Evolutionary conservation across 225 moss, liverwort and hornwort genomes (phyloP), one percentile per base, ranked within the genome.

Genomic region (Sphagnum contortum): DNA sequence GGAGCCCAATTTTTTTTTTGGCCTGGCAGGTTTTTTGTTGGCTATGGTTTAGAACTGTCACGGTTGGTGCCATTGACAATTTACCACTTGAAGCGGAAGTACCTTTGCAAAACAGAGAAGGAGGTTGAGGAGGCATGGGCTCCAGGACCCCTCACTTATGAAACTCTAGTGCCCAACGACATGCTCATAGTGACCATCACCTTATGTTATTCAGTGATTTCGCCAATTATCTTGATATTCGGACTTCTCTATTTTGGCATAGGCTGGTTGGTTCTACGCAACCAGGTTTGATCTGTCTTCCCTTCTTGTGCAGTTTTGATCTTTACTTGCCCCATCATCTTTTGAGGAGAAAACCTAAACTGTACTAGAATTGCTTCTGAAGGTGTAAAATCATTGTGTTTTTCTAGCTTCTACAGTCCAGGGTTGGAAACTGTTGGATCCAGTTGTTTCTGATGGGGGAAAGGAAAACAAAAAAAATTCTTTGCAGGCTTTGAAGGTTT

Each of bases 401-500:
- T 29, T 29, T 29, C 29, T 29, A 29, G 0, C 29, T 29, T 29
- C 29, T 29, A 29, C 0, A 29, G 29, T 29, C 29, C 0, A 1
- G 29, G 29, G 29, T 29, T 29, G 29, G 29, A 29, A 29, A 29
- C 29, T 29, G 29, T 29, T 29, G 29, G 29, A 29, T 29, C 29
- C 29, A 29, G 29, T 29, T 29, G 29, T 29, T 29, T 29, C 29
- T 29, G 29, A 29, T 29, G 29, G 29, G 29, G 29, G 29, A 29
- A 29, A 29, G 29, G 29, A 1, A 29, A 29, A 29, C 29, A 29
- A 29, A 29, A 29, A 29, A 29, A 29, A 29, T 29, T 29, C 29
- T 29, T 65, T 64, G 64, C 78, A 87, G 89, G 89, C 89, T 0
- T 64, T 89, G 29, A 89, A 87, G 57, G 83, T 89, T 2, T 89